Evolutionary conservation across 345 rosid genomes (phyloP).

Genomic region (Pistacia integerrima): DNA sequence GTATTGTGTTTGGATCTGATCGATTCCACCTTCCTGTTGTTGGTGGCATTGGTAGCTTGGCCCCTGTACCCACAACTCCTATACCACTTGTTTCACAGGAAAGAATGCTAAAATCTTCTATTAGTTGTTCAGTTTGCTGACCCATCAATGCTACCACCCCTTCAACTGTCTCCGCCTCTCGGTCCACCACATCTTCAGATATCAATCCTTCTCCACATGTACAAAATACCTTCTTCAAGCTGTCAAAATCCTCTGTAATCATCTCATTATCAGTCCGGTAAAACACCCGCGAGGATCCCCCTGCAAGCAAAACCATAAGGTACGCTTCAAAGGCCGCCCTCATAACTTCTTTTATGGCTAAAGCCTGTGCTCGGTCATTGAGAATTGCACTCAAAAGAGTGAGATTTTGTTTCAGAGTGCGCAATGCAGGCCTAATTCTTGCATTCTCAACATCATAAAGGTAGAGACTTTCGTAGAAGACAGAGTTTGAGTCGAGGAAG

Average conservation of each 20-base stretch:
- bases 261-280: conserved; percentile 53
- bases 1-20: conserved; percentile 79
- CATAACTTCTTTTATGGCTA: conserved; percentile 80
- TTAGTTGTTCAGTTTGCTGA: conserved; percentile 69
- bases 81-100: conserved; percentile 58
- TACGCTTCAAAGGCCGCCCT: conserved; percentile 76
- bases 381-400: conserved; percentile 72
- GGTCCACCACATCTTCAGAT: conserved; percentile 58
- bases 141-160: conserved; percentile 77
- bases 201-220: conserved; percentile 80
- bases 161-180: conserved; percentile 73
- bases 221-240: conserved; percentile 63
- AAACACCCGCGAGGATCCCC: conserved; percentile 63
- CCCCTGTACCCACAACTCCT: conserved; percentile 46
- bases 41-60: conserved; percentile 78
- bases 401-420: conserved; percentile 72
- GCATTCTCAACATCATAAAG: conserved; percentile 56
- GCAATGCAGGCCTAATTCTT: conserved; percentile 62
- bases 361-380: conserved; percentile 66
- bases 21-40: conserved; percentile 78
- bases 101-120: conserved; percentile 74
- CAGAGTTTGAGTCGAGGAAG: conserved; percentile 73
- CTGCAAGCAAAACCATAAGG: conserved; percentile 86
- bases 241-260: conserved; percentile 71
- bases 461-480: conserved; percentile 74